Base-by-base conservation (phyloP, 2,329 filamentous ascomycete species). In the Mollisiaceae sp. region DNA sequence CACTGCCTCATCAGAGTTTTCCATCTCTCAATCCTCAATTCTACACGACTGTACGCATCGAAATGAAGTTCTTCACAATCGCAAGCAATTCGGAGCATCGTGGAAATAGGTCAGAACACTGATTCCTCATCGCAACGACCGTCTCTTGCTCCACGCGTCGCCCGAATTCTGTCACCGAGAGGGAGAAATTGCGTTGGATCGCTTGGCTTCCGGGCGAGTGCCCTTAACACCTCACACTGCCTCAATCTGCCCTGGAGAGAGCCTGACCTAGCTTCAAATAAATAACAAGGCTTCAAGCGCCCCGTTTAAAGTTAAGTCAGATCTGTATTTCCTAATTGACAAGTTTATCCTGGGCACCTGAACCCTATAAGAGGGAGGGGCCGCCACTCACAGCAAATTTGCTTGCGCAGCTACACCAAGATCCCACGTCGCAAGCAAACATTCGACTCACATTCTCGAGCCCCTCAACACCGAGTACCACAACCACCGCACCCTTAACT, bases 391-490 rank as follows among this genome's bases (percentile, higher is more conserved):
- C 22, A 54, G 22, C 50, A 54, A 54, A 54, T 54, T 54, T 54
- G 50, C 24, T 54, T 54, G 50, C 50, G 50, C 50, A 32, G 50
- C 27, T 54, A 54, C 50, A 32, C 15, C 27, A 32, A 35, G n/a
- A 9, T 32, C 18, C 22, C 24, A 32, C 50, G 27, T 54, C 50
- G 50, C 50, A 54, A 54, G 12, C 50, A 54, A 54, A 54, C 50
- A 54, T 2, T 54, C 24, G 50, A 63, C 6, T 24, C 47, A 41
- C 57, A 59, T 27, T 54, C 63, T 62, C 43, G 43, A 59, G 43
- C 50, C 63, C 24, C 47, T 56, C 52, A 24, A 57, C 47, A 52
- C 52, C 52, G 45, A 41, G 20, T 43, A 50, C 45, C 27, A 57
- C 35, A 22, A 36, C 24, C 55, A 57, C 55, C 55, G 9, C 36